A percentile compares a stretch with the other conserved stretches of the same genome.
phyloP scores from a whole-genome alignment of 2,329 filamentous ascomycete genomes.

The Fusarium albosuccineum region DNA sequence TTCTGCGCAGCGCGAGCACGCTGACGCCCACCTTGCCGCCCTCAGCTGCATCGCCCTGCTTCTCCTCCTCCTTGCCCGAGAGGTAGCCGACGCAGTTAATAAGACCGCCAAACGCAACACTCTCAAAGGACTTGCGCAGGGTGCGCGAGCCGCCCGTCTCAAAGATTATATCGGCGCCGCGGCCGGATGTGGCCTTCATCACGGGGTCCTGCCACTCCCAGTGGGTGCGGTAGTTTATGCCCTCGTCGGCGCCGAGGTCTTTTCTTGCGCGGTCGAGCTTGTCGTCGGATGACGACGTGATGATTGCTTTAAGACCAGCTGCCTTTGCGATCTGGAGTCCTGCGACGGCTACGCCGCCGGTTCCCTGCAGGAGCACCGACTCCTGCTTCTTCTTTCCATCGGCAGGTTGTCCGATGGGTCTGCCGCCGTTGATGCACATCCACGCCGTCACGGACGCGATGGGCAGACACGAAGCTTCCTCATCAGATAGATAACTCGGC shows the following conservation, averaged over 20 bases:
- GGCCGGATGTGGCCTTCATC: constrained; percentile 57
- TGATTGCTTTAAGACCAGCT: constrained; percentile 62
- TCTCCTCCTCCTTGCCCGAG: constrained; percentile 66
- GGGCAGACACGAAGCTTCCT: constrained; percentile 71
- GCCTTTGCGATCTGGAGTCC: constrained; percentile 68
- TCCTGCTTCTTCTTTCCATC: constrained; percentile 38
- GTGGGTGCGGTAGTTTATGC: constrained; percentile 67
- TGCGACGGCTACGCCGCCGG: constrained; percentile 65
- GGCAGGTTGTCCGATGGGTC: constrained; percentile 62
- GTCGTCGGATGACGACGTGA: constrained; percentile 67
- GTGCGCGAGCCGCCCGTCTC: constrained; percentile 68
- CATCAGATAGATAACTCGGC: constrained; percentile 68
- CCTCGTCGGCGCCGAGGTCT: constrained; percentile 63
- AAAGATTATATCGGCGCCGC: constrained; percentile 67
- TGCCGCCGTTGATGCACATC: constrained; percentile 74
- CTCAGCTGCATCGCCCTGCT: constrained; percentile 43
- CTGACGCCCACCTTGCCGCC: constrained; percentile 67
- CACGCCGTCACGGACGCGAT: constrained; percentile 74
- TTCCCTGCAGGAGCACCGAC: constrained; percentile 66
- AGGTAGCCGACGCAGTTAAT: constrained; percentile 66
- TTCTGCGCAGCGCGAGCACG: constrained; percentile 62
- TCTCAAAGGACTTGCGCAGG: constrained; percentile 64
- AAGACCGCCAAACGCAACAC: constrained; percentile 66
- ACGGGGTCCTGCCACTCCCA: constrained; percentile 66
- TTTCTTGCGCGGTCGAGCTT: constrained; percentile 61